Percentiles rank a stretch among this genome's conserved stretches.
phyloP scores from a whole-genome alignment of 164 flowering plant genomes.

The Nymphaea thermarum region DNA sequence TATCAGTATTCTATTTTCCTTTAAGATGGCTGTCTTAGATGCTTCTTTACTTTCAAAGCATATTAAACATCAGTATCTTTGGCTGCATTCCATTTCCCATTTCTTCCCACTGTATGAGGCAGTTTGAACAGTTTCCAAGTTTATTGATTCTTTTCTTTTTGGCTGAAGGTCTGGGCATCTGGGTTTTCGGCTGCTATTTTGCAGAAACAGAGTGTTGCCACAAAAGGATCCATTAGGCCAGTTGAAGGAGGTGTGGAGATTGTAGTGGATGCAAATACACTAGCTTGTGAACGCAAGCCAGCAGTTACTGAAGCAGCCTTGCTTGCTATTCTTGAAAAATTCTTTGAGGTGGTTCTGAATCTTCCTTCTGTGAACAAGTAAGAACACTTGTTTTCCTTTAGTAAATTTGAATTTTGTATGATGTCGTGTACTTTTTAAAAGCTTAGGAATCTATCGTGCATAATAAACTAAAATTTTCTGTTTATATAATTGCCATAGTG shows the following conservation, averaged over 20 bases:
- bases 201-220: constrained; percentile 74
- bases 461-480: too few species aligned
- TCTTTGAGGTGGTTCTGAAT: constrained; percentile 71
- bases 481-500: too few species aligned
- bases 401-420: too few species aligned
- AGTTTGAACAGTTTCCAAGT: too few species aligned
- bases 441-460: too few species aligned
- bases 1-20: neutral
- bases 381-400: neutral
- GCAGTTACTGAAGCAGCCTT: constrained; percentile 76
- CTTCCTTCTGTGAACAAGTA: constrained; percentile 83
- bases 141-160: neutral
- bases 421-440: too few species aligned
- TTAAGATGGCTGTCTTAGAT: too few species aligned
- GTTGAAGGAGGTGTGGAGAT: constrained; percentile 16
- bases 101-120: too few species aligned
- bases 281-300: constrained; percentile 39
- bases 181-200: constrained; percentile 97
- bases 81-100: too few species aligned
- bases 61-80: too few species aligned
- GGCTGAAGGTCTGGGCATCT: constrained; percentile 79
- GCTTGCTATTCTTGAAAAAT: constrained; percentile 61
- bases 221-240: constrained; percentile 31
- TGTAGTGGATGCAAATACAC: constrained; percentile 10
- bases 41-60: too few species aligned